Conservation (phyloP, 2,329 filamentous ascomycete species). For the Stagonosporopsis chrysanthemi region DNA sequence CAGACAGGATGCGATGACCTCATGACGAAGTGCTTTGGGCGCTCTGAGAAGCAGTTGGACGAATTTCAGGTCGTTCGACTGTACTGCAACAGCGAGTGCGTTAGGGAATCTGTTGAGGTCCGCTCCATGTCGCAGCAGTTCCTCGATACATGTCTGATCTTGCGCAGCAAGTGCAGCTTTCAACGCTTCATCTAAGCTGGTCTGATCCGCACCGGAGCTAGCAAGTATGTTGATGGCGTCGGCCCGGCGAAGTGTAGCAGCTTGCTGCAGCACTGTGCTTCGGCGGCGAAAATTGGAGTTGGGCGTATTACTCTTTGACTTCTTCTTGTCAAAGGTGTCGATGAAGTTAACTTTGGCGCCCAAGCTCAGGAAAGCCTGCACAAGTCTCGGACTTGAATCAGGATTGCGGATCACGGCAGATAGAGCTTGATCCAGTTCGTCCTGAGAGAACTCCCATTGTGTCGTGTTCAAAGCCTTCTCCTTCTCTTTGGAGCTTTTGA, state of each 20-base stretch:
- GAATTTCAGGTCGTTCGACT: slow-evolving; percentile 41
- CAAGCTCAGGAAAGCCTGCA: slow-evolving; percentile 44
- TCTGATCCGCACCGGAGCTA: slow-evolving; percentile 46
- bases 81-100: slow-evolving; percentile 40
- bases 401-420: slow-evolving; percentile 43
- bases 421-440: slow-evolving; percentile 46
- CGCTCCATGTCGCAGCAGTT: slow-evolving; percentile 46
- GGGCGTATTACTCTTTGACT: slow-evolving; percentile 29
- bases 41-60: slow-evolving; percentile 42
- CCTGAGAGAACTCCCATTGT: slow-evolving; percentile 43
- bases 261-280: slow-evolving; percentile 48
- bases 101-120: slow-evolving; percentile 44
- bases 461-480: slow-evolving; percentile 36
- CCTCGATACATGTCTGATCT: slow-evolving; percentile 43
- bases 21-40: slow-evolving; percentile 40
- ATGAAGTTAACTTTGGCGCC: slow-evolving; percentile 47
- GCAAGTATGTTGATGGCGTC: slow-evolving; percentile 44
- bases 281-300: slow-evolving; percentile 36
- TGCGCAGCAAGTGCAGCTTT: slow-evolving; percentile 43
- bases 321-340: slow-evolving; percentile 30
- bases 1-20: slow-evolving; percentile 45
- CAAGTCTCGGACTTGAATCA: slow-evolving; percentile 39
- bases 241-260: slow-evolving; percentile 39
- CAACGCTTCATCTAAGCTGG: slow-evolving; percentile 44
- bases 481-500: slow-evolving; percentile 47